These are phyloP conservation scores for Trametes versicolor DNA, from an alignment of 1,284 basidiomycete genomes.

Conservation along the genomic window DNA sequence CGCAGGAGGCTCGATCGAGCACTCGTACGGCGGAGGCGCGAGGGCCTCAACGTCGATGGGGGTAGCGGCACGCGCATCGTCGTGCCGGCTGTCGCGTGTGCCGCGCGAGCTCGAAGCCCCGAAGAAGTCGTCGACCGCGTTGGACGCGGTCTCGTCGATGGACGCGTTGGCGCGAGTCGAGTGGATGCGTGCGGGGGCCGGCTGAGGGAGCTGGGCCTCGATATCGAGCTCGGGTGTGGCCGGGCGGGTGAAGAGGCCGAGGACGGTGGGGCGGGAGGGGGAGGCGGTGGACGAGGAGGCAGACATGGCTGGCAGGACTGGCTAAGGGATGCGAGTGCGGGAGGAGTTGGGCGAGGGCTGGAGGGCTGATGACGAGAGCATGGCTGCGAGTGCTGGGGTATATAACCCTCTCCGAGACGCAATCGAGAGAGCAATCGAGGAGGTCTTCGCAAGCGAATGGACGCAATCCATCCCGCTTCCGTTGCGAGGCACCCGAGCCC, in stretches of 20 bases:
- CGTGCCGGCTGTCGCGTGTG: slow-evolving; percentile 44
- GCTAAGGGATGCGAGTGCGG: slow-evolving; percentile 9
- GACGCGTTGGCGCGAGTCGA: slow-evolving; percentile 27
- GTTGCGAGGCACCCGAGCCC: slow-evolving; percentile 3
- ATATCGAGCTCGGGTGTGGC: slow-evolving; percentile 26
- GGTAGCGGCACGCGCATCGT: slow-evolving; percentile 29
- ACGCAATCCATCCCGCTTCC: slow-evolving; percentile 2
- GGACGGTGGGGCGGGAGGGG: slow-evolving; percentile 19
- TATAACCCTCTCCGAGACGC: slow-evolving; percentile 23
- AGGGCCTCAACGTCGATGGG: slow-evolving; percentile 21
- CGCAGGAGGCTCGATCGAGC: slow-evolving; percentile 36
- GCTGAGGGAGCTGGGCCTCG: slow-evolving; percentile 25
- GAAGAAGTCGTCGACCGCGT: slow-evolving; percentile 45
- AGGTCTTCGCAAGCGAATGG: background rate
- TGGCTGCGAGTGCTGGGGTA: slow-evolving; percentile 10
- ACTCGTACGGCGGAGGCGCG: slow-evolving; percentile 41
- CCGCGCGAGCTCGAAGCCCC: slow-evolving; percentile 36
- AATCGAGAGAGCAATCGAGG: slow-evolving; percentile 21
- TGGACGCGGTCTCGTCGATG: slow-evolving; percentile 29
- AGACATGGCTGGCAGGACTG: slow-evolving; percentile 14
- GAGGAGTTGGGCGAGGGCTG: background rate
- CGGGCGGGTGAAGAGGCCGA: slow-evolving; percentile 28
- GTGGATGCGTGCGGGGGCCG: slow-evolving; percentile 20
- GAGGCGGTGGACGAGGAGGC: slow-evolving; percentile 21
- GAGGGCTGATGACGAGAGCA: slow-evolving; percentile 22